These are phyloP conservation scores for Penicillium arizonense DNA, from an alignment of 495 filamentous ascomycete species.

Conservation along the genomic window DNA sequence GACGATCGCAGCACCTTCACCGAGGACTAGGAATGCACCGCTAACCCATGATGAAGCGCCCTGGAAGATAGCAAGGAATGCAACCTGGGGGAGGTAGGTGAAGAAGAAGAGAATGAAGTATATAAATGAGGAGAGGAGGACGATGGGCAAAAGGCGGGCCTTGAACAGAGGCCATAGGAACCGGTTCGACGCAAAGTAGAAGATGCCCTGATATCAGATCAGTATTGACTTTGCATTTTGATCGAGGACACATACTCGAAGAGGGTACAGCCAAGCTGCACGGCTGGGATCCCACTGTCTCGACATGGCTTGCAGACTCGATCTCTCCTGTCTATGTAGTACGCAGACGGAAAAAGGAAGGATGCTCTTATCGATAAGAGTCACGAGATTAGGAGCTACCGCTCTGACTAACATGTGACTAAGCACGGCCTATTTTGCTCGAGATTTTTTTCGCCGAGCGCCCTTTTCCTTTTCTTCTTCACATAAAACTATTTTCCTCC, in stretches of 20 bases:
- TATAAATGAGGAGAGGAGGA: conserved; percentile 59
- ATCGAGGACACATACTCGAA: conserved; percentile 40
- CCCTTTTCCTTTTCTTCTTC: conserved; percentile 37
- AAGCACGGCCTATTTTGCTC: conserved; percentile 12
- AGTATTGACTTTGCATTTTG: neutral
- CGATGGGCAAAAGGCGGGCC: conserved; percentile 55
- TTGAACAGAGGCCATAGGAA: conserved; percentile 64
- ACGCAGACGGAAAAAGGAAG: conserved; percentile 1
- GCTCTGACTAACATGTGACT: neutral
- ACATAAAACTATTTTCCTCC: conserved; percentile 43
- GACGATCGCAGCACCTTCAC: conserved; percentile 60
- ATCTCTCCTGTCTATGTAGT: neutral
- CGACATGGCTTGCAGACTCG: conserved; percentile 15
- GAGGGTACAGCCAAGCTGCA: conserved; percentile 56
- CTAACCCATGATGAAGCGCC: conserved; percentile 58
- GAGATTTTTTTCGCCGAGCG: conserved; percentile 23
- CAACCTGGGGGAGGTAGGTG: conserved; percentile 60
- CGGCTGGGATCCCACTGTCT: conserved; percentile 26
- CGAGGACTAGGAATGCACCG: conserved; percentile 63
- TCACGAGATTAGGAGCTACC: conserved; percentile 19
- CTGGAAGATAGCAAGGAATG: conserved; percentile 64
- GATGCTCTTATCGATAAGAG: conserved; percentile 46
- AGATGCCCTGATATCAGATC: conserved; percentile 47
- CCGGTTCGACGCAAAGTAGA: conserved; percentile 57
- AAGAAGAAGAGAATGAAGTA: conserved; percentile 62